Evolutionary conservation across 2,329 filamentous ascomycete species (phyloP), one percentile per base, ranked within the genome.

Genomic region (Sporothrix pseudoabietina): DNA sequence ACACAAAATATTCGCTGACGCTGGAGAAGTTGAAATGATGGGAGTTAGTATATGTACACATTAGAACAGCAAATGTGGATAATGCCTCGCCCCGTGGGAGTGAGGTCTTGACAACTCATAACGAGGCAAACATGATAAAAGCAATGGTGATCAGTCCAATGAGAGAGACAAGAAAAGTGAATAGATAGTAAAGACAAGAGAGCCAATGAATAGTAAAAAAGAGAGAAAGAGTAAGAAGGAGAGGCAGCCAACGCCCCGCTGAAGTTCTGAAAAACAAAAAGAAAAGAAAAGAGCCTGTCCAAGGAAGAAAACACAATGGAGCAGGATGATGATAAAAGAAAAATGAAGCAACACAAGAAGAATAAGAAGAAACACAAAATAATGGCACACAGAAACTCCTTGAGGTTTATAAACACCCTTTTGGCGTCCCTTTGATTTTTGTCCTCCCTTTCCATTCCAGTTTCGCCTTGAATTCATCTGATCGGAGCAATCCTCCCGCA

Each of bases 161-260:
- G 26, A 4, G 22, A 30, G 19, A 39, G 2, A 55, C 30, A 22
- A 41, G 1, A 22, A 8, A 54, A 35, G 26, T 14, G 41, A 44
- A 8, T 14, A 52, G 19, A 65, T 65, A 30, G 57, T 41, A 52
- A n/a, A 68, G 22, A 16, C 30, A 22, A 69, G 19, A 69, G 26
- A 10, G 47, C 16, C 8, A 39, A 19, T 61, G n/a, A 22, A 49
- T 12, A 69, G 12, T 19, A 49, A 41, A 59, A 49, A 41, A 59
- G 19, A 63, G 16, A 41, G 14, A 54, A 63, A 47, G 41, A 71
- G 39, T 35, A 63, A 26, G 55, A 63, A 65, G 30, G 39, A 16
- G 71, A 71, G 57, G 57, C 69, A 59, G 69, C 69, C 59, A 71
- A 71, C 54, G 55, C 69, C 55, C 68, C 35, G 69, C 69, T 59